Evolutionary conservation across 2,329 filamentous ascomycete species (phyloP), one percentile per base, ranked within the genome.

Genomic region (Ophiostoma triangulosporum): DNA sequence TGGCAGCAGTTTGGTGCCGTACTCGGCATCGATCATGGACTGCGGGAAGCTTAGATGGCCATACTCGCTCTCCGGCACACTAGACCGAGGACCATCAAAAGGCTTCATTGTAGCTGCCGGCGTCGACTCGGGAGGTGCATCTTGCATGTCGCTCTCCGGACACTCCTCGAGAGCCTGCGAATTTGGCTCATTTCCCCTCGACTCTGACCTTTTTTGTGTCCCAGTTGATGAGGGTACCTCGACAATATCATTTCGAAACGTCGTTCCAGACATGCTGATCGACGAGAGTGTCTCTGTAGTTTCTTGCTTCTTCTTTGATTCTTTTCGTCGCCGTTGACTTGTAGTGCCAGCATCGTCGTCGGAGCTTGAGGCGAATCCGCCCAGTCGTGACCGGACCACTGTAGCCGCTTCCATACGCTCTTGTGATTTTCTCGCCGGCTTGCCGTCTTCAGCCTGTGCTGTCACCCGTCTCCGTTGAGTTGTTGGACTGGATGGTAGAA

Each of bases 371-470:
- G 15, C 56, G 15, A 51, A 55, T 14, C 27, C 40, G 22, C 56
- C 59, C 48, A 67, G 68, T 1, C 51, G 48, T 14, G 59, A 51
- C 11, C 57, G 58, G 14, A 48, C 53, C 15, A 50, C 38, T 4
- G 54, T 51, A 1, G 58, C 59, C 6, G 54, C 58, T 22, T 62
- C 59, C 8, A 63, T 57, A 31, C 70, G 65, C 57, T 73, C 67
- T 49, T 75, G 73, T 0, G 73, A 75, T 49, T 69, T 65, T 43
- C 66, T 64, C 70, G 73, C 70, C 1, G 69, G 68, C 56, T 72
- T 71, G 54, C 75, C 76, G 20, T 68, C 64, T 4, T 63, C 63
- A 43, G 69, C 65, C 0, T 70, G 72, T n/a, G 63, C 62, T 0
- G 57, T 60, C 1, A 38, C 33, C n/a, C 27, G 45, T 11, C 35